Percentiles rank a stretch among this genome's conserved stretches.
phyloP scores from a whole-genome alignment of 192 early-diverging fungal genomes.

The Physocladia obscura region DNA sequence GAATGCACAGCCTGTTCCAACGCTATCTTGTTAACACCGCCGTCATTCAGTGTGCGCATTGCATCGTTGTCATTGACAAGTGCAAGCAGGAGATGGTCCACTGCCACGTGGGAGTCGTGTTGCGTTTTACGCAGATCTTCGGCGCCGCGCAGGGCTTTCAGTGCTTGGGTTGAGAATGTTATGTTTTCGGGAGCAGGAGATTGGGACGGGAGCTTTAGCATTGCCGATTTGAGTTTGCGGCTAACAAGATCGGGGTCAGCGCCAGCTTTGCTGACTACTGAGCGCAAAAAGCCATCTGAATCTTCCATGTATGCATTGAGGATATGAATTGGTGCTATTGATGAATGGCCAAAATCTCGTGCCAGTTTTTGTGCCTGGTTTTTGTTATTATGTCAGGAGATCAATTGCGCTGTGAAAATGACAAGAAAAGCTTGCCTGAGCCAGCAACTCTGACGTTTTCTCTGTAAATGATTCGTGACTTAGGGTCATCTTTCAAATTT shows the following conservation, averaged over 20 bases:
- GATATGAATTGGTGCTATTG: conserved; percentile 81
- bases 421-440: not conserved
- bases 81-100: conserved; percentile 89
- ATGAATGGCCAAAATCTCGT: conserved; percentile 71
- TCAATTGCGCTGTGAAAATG: not conserved
- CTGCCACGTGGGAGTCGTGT: conserved; percentile 83
- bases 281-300: conserved; percentile 75
- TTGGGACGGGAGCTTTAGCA: conserved; percentile 82
- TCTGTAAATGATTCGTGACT: conserved; percentile 81
- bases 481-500: too few relatives aligned
- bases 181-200: conserved; percentile 79
- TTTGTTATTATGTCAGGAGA: not conserved
- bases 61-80: conserved; percentile 69
- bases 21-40: conserved; percentile 68
- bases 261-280: conserved; percentile 80
- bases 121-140: conserved; percentile 81
- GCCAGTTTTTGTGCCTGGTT: conserved; percentile 50
- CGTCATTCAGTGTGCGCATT: conserved; percentile 59
- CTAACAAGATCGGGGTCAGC: conserved; percentile 74
- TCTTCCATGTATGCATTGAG: conserved; percentile 78
- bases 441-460: conserved; percentile 73
- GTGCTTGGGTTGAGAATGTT: conserved; percentile 59
- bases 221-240: conserved; percentile 72
- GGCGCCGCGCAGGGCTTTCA: conserved; percentile 69
- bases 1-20: conserved; percentile 75